Evolutionary conservation across 441 rosid species (phyloP).

Genomic region (Pelargonium hybrid): DNA sequence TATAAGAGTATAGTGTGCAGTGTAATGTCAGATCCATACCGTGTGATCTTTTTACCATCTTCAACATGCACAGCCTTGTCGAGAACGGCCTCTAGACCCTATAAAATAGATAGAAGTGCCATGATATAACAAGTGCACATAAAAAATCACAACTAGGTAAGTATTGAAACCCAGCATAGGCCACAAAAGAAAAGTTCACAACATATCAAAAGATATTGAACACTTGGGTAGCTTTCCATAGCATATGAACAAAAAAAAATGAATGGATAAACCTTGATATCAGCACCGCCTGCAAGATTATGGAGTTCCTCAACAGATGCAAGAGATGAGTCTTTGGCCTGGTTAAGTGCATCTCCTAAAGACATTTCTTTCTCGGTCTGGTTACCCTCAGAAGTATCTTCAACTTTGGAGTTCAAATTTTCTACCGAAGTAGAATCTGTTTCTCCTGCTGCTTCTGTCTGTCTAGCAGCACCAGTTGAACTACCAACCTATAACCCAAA

Average conservation of each 20-base stretch:
- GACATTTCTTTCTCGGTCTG: conserved; percentile 63
- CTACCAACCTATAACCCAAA: conserved; percentile 48
- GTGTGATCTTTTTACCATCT: conserved; percentile 85
- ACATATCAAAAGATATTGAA: neutral
- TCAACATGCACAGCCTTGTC: conserved; percentile 94
- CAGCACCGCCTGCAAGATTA: conserved; percentile 93
- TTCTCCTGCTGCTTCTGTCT: conserved; percentile 30
- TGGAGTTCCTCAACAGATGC: conserved; percentile 97
- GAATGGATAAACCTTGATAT: conserved; percentile 59
- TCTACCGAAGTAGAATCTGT: conserved; percentile 43
- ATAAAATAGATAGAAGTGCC: conserved; percentile 18
- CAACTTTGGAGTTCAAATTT: conserved; percentile 34
- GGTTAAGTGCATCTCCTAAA: conserved; percentile 72
- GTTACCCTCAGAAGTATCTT: conserved; percentile 42
- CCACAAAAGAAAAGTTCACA: conserved; percentile 1
- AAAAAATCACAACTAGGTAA: conserved; percentile 9
- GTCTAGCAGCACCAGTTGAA: conserved; percentile 41
- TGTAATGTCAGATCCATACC: conserved; percentile 42
- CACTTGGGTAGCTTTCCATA: neutral
- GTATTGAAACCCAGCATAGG: conserved; percentile 3
- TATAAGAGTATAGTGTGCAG: conserved; percentile 8
- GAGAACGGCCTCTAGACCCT: conserved; percentile 98
- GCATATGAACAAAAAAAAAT: conserved; percentile 3
- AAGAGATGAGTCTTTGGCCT: conserved; percentile 59
- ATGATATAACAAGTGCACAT: conserved; percentile 17